A percentile compares a stretch with the other conserved stretches of the same genome.
Evolutionary conservation across 2,329 filamentous ascomycete genomes (phyloP).

Genomic region (Huntiella savannae): DNA sequence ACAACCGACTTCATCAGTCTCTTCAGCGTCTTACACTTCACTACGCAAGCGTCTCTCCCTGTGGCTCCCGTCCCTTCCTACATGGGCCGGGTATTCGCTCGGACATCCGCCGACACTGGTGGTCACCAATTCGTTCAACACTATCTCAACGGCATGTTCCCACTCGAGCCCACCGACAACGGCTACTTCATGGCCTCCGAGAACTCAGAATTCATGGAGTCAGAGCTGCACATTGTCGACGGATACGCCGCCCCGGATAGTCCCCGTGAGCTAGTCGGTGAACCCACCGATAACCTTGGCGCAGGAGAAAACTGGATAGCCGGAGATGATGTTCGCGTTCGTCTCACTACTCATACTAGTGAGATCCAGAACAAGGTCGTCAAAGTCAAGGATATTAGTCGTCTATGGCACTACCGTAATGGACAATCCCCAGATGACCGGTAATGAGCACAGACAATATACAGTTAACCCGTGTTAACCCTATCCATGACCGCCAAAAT

Average conservation of each 20-base stretch:
- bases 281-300: too few species aligned
- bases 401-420: conserved; percentile 44
- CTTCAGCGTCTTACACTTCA: conserved; percentile 56
- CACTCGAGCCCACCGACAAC: conserved; percentile 26
- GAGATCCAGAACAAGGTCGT: conserved; percentile 16
- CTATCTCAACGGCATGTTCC: conserved; percentile 43
- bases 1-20: conserved; percentile 53
- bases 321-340: not conserved
- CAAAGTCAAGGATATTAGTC: conserved; percentile 40
- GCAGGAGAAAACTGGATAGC: conserved; percentile 1
- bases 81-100: conserved; percentile 40
- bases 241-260: conserved; percentile 18
- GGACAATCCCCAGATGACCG: conserved; percentile 28
- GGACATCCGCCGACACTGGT: conserved; percentile 25
- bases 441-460: too few species aligned
- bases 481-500: too few species aligned
- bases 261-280: not conserved
- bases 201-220: conserved; percentile 42
- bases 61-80: conserved; percentile 35
- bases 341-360: conserved; percentile 1
- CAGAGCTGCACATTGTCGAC: conserved; percentile 27
- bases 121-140: conserved; percentile 43
- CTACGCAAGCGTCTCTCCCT: conserved; percentile 24
- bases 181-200: conserved; percentile 26
- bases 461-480: too few species aligned